Percentiles rank a stretch among this genome's conserved stretches.
Evolutionary conservation across 2,329 filamentous ascomycete species (phyloP).

Genomic region (Lojkania enalia): DNA sequence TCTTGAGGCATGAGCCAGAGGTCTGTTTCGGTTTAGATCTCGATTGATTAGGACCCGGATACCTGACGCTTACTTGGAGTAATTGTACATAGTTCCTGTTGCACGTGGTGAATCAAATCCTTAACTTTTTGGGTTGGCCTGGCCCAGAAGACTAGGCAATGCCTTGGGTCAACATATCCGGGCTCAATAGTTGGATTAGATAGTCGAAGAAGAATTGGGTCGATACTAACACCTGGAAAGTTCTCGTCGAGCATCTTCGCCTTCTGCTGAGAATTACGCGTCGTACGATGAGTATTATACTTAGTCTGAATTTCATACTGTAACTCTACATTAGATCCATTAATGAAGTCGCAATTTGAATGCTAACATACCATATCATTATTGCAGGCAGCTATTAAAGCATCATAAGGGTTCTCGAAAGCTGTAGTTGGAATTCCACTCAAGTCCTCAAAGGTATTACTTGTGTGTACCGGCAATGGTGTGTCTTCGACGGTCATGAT

Average conservation of each 20-base stretch:
- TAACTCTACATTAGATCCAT: not conserved
- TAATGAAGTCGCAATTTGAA: too few relatives aligned
- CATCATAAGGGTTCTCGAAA: conserved; percentile 74
- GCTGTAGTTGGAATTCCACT: conserved; percentile 40
- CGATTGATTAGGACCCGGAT: conserved; percentile 9
- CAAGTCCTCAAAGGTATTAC: conserved; percentile 44
- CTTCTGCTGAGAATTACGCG: conserved; percentile 75
- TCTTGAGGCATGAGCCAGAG: conserved; percentile 85
- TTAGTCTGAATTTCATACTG: not conserved
- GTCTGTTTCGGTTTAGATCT: conserved; percentile 52
- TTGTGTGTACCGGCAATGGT: conserved; percentile 18
- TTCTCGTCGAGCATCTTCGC: conserved; percentile 69
- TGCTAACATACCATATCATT: conserved; percentile 67
- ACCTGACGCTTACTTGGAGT: conserved; percentile 66
- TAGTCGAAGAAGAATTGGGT: conserved; percentile 73
- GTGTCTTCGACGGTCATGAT: not conserved
- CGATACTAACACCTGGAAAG: conserved; percentile 73
- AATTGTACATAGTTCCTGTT: conserved; percentile 64
- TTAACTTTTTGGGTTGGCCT: conserved; percentile 75
- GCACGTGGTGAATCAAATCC: conserved; percentile 68
- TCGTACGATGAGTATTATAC: conserved; percentile 74
- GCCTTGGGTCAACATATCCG: conserved; percentile 71
- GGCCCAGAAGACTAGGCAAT: conserved; percentile 89
- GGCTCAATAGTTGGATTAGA: conserved; percentile 66
- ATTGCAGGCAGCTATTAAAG: conserved; percentile 69